Evolutionary conservation across 768 basidiomycete species (phyloP), one percentile per base, ranked within the genome.

Genomic region (Lyophyllum shimeji): DNA sequence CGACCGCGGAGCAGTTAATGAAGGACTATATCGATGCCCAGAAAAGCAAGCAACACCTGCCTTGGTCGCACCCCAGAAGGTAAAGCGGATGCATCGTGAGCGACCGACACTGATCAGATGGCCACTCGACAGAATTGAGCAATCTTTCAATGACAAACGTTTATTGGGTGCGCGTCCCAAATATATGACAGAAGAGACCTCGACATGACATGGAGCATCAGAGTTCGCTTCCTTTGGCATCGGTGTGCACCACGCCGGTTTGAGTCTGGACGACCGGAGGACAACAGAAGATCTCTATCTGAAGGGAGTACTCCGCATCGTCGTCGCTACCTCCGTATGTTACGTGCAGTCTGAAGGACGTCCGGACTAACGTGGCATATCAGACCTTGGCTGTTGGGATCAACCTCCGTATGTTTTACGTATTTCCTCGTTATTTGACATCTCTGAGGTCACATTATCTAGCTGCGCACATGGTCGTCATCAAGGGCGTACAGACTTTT

Each of bases 351-450:
- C 39, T 23, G 8, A 25, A 43, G 34, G 33, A 42, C 43, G 3
- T 15, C 5, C 17, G 15, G 18, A 40, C 18, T 31, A 31, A 47
- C n/a, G 39, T 62, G 65, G 57, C 7, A 52, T n/a, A 56, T 1
- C 62, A 95, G 90, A 98, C 96, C 13, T 77, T 99, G 23, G 95
- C 97, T 0, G 94, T 98, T 37, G 96, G 97, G 1, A 93, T 98
- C 31, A 98, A 99, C 67, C 78, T 98, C 52, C 97, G 93, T 93
- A 65, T 60, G 86, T 74, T 18, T 33, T 46, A 44, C 27, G 4
- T 8, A 23, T 4, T 15, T 27, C 31, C 15, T n/a, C 12, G 27
- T 25, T 53, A 40, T 43, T 46, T 53, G 11, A 21, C 11, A 37
- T 27, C 56, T 47, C 56, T 47, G 37, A 50, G 18, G 46, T 39